Evolutionary conservation across 2,329 filamentous ascomycete genomes (phyloP).

Genomic region (Fusarium devonianum): DNA sequence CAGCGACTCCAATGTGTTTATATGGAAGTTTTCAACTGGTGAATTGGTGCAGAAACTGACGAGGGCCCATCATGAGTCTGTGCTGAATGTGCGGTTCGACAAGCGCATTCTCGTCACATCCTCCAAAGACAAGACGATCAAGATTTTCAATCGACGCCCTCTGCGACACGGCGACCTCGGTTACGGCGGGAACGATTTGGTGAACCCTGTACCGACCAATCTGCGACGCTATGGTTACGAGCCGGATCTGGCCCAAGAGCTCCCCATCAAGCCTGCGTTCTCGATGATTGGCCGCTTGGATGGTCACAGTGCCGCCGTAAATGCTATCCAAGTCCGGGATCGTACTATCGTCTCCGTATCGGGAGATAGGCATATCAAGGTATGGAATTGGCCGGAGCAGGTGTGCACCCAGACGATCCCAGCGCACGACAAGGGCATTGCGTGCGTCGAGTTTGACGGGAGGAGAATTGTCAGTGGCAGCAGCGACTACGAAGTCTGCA

Average conservation of each 20-base stretch:
- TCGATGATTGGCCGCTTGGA: conserved; percentile 79
- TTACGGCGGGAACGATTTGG: conserved; percentile 52
- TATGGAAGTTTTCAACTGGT: conserved; percentile 94
- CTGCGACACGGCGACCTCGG: conserved; percentile 68
- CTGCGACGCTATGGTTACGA: conserved; percentile 64
- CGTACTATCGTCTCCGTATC: conserved; percentile 93
- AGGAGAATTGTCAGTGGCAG: conserved; percentile 93
- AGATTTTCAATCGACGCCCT: conserved; percentile 85
- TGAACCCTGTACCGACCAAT: conserved; percentile 61
- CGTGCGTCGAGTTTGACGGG: conserved; percentile 96
- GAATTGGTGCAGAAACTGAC: conserved; percentile 78
- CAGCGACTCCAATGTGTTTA: conserved; percentile 87
- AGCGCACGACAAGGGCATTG: conserved; percentile 93
- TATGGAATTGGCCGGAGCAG: conserved; percentile 90
- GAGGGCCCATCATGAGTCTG: conserved; percentile 85
- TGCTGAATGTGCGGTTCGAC: conserved; percentile 92
- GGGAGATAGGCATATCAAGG: conserved; percentile 90
- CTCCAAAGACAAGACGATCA: conserved; percentile 96
- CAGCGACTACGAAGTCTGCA: conserved; percentile 94
- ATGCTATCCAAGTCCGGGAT: conserved; percentile 89
- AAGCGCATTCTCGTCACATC: conserved; percentile 92
- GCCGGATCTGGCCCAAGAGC: conserved; percentile 53
- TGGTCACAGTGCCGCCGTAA: conserved; percentile 91
- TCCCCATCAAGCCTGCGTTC: conserved; percentile 69
- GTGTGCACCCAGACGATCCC: conserved; percentile 78